Base-by-base conservation (phyloP, 495 filamentous ascomycete species). In the Penicillium bialowiezense region DNA sequence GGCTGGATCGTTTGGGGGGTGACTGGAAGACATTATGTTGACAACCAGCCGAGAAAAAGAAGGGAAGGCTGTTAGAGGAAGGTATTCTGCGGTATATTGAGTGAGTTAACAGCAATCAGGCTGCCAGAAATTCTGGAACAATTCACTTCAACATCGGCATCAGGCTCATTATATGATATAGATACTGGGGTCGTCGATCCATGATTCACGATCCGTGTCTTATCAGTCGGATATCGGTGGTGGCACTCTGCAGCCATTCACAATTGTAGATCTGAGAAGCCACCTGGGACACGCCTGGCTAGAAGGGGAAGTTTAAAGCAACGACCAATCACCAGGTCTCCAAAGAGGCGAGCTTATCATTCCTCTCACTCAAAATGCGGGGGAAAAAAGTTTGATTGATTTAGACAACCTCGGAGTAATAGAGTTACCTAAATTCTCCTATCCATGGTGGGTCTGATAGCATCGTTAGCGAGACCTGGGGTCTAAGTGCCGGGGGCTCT, bases 261-360 rank as follows among this genome's bases (percentile, higher is more conserved):
- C 37, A 20, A 8, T 44, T 17, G 15, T 28, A 31, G 5, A 20
- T 36, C 10, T n/a, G 17, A 4, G n/a, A 26, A 8, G 23, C 23
- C 3, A 26, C 4, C 23, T 4, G 8, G 8, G 3, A 26, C 13
- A 14, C 9, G 45, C 42, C n/a, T 50, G 44, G 18, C 53, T 48
- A 7, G 40, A 60, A 56, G 26, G 42, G 57, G 57, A 60, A 60
- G 52, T 50, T 60, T 56, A 41, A 53, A 44, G 57, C 57, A 60
- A 51, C 28, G 10, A 29, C 57, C 53, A 60, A 60, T 60, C 29
- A 32, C 5, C n/a, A 41, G 2, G 5, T 12, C 23, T 7, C 8
- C 3, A 18, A 23, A 14, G 12, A 2, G 5, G 26, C n/a, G 33
- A 55, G 52, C 42, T 50, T 56, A 56, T 56, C 52, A 41, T 47